Percentiles rank a stretch among this genome's conserved stretches.
These are phyloP conservation scores for Cryphonectria parasitica DNA, from an alignment of 2,329 filamentous ascomycete genomes.

Conservation along the genomic window DNA sequence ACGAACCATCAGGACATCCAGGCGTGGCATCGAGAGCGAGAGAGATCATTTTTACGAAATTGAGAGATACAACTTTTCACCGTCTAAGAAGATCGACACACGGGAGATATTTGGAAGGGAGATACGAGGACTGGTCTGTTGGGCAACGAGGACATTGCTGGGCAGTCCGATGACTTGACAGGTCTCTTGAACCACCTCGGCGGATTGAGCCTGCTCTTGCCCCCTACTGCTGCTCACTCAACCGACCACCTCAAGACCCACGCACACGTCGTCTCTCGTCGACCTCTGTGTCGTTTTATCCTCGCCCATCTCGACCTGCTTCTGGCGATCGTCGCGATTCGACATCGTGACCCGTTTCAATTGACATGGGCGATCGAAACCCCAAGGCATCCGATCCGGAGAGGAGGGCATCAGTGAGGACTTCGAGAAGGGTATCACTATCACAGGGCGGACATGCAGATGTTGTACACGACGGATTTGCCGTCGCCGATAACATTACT, in stretches of 20 bases:
- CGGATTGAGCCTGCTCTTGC: conserved; percentile 28
- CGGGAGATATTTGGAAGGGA: too few relatives aligned
- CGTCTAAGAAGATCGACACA: neutral
- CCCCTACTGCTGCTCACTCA: conserved; percentile 8
- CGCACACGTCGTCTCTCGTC: neutral
- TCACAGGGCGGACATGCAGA: conserved; percentile 14
- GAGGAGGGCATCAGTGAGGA: conserved; percentile 28
- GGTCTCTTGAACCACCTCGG: conserved; percentile 19
- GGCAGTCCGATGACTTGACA: conserved; percentile 29
- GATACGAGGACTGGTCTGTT: neutral
- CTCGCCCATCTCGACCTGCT: neutral
- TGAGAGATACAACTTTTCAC: neutral
- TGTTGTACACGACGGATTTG: conserved; percentile 7
- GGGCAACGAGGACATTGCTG: conserved; percentile 6
- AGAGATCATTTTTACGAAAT: neutral
- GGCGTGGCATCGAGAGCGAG: neutral
- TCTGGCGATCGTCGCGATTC: conserved; percentile 8
- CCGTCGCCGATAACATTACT: neutral
- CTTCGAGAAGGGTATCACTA: conserved; percentile 23
- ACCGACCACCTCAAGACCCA: neutral
- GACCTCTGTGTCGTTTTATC: neutral
- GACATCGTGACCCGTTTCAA: conserved; percentile 9
- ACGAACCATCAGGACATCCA: neutral
- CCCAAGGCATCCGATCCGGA: conserved; percentile 26
- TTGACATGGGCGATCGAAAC: conserved; percentile 22